Evolutionary conservation across 495 filamentous ascomycete species (phyloP), one percentile per base, ranked within the genome.

Genomic region (Xylaria acuta): DNA sequence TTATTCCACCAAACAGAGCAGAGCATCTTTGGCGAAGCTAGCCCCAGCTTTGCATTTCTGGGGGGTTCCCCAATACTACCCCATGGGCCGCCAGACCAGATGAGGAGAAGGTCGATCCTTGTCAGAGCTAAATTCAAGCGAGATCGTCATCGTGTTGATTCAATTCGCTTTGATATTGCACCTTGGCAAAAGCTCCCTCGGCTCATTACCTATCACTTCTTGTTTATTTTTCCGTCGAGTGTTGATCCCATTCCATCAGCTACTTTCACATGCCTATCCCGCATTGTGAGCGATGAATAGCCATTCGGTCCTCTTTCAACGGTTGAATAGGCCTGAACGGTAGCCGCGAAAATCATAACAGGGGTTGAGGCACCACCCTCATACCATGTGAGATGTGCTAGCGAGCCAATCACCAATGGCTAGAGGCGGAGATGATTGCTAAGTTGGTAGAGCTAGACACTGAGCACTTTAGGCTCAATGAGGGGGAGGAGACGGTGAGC

Each of bases 401-500:
- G 65, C 65, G 65, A 67, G 43, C 65, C 65, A 54, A 56, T 51
- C 49, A 56, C 36, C 14, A 32, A 25, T n/a, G 22, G 22, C 22
- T 6, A 49, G 34, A 56, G n/a, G 65, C 47, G 65, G 47, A 43
- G 65, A 56, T 54, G n/a, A 56, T 56, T 43, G 41, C 65, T 18
- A 30, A 1, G 14, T 67, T 67, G 11, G 65, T 56, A 20, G 51
- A 34, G 51, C 53, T 45, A 70, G 64, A 74, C 65, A 40, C 63
- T 34, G 53, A 68, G 71, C 69, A 74, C 72, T 75, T 78, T 79
- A 79, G 77, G 77, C 77, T 79, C 67, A 79, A 78, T 79, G 73
- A 74, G 72, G 75, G 75, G 75, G 8, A 60, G 32, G 36, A 66
- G 14, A 54, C 63, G 72, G 47, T 65, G 53, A 70, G n/a, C 65